phyloP scores from a whole-genome alignment of 1,284 basidiomycete genomes.

The Ustilago xerochloae region DNA sequence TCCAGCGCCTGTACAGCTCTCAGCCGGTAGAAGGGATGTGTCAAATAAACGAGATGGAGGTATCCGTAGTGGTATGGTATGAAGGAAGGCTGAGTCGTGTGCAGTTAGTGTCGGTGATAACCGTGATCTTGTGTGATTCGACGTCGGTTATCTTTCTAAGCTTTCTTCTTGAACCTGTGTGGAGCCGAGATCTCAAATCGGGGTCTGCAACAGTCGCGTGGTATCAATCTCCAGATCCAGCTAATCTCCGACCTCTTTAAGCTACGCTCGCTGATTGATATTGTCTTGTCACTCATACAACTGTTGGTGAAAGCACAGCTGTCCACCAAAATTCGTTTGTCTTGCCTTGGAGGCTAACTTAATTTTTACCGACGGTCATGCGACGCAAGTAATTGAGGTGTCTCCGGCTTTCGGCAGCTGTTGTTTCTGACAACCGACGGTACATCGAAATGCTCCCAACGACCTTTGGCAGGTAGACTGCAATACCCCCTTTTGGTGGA shows the following conservation, averaged over 20 bases:
- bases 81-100: constrained; percentile 15
- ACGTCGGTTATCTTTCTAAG: constrained; percentile 16
- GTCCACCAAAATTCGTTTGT: no score
- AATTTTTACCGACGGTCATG: no score
- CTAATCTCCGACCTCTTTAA: no score
- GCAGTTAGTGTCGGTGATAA: not conserved
- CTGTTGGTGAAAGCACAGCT: no score
- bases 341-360: no score
- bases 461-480: not conserved
- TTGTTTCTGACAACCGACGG: no score
- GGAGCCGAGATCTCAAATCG: constrained; percentile 1
- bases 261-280: no score
- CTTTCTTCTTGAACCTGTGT: constrained; percentile 4
- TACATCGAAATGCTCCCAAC: not conserved
- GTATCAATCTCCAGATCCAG: not conserved
- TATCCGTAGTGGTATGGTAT: not conserved
- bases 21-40: not conserved
- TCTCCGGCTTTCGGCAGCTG: no score
- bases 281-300: no score
- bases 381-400: no score
- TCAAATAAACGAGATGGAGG: not conserved
- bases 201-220: not conserved
- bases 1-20: not conserved
- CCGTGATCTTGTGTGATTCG: not conserved
- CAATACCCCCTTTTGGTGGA: not conserved